Percentiles rank a stretch among this genome's conserved stretches.
phyloP scores from a whole-genome alignment of 345 rosid genomes.

The Leavenworthia alabamica region DNA sequence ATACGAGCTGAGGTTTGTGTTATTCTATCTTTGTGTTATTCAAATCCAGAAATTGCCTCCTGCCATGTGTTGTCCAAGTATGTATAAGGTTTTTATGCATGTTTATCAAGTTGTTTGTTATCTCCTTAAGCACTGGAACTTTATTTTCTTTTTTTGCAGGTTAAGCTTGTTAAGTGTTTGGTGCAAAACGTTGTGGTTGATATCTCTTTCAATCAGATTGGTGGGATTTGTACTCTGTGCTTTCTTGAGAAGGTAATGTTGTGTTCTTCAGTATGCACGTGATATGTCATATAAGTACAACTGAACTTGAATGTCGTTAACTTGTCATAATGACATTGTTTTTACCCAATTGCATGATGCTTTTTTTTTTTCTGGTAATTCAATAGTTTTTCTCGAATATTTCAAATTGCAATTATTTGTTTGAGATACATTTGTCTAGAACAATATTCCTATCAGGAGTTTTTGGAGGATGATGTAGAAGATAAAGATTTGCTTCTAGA shows the following conservation, averaged over 20 bases:
- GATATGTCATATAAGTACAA: not conserved
- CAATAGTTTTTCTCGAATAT: not conserved
- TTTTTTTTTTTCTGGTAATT: not conserved
- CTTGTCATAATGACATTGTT: not conserved
- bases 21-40: not conserved
- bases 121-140: not conserved
- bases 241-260: conserved; percentile 78
- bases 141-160: conserved; percentile 45
- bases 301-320: not conserved
- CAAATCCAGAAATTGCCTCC: not conserved
- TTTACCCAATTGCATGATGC: not conserved
- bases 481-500: conserved; percentile 6
- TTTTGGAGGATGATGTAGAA: not conserved
- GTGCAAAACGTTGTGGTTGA: conserved; percentile 83
- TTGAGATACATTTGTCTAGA: not conserved
- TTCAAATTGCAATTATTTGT: not conserved
- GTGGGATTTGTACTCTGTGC: conserved; percentile 78
- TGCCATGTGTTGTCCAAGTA: not conserved
- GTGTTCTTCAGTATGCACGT: conserved; percentile 14
- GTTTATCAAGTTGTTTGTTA: not conserved
- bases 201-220: conserved; percentile 88
- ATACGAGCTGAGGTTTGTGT: conserved; percentile 71
- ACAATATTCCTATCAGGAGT: not conserved
- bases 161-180: conserved; percentile 78
- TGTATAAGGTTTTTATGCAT: conserved; percentile 6